These are phyloP conservation scores for Hylodesmum podocarpum DNA, from an alignment of 306 rosid genomes.

Conservation along the genomic window DNA sequence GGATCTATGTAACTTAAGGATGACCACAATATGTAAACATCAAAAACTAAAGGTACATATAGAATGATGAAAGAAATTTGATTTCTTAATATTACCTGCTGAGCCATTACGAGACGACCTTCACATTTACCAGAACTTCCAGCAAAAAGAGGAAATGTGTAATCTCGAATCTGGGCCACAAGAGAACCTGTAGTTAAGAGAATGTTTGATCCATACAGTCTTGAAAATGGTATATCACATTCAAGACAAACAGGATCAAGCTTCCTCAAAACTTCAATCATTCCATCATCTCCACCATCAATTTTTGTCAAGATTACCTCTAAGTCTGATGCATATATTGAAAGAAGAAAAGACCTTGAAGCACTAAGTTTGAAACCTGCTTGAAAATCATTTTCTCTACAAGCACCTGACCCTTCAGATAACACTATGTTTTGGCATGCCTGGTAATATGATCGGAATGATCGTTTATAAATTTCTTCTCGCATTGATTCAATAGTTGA, in stretches of 20 bases:
- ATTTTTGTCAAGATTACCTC: conserved; percentile 68
- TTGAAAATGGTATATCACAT: conserved; percentile 77
- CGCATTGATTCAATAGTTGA: conserved; percentile 46
- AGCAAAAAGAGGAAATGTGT: conserved; percentile 73
- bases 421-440: conserved; percentile 68
- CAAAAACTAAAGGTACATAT: conserved; percentile 19
- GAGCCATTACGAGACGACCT: conserved; percentile 86
- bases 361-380: conserved; percentile 81
- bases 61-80: conserved; percentile 22
- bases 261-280: conserved; percentile 71
- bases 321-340: conserved; percentile 62
- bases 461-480: conserved; percentile 71
- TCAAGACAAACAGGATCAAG: conserved; percentile 78
- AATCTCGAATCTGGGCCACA: conserved; percentile 61
- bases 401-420: conserved; percentile 87
- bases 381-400: conserved; percentile 72
- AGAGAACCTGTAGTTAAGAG: conserved; percentile 67
- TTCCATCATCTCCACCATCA: conserved; percentile 91
- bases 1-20: conserved; percentile 1
- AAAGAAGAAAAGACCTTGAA: conserved; percentile 68
- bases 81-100: conserved; percentile 63
- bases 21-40: background rate
- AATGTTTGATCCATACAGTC: conserved; percentile 78
- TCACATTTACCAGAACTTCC: conserved; percentile 79
- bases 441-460: conserved; percentile 80